These are phyloP conservation scores for Xylaria multiplex DNA, from an alignment of 2,329 filamentous ascomycete genomes.

Conservation along the genomic window DNA sequence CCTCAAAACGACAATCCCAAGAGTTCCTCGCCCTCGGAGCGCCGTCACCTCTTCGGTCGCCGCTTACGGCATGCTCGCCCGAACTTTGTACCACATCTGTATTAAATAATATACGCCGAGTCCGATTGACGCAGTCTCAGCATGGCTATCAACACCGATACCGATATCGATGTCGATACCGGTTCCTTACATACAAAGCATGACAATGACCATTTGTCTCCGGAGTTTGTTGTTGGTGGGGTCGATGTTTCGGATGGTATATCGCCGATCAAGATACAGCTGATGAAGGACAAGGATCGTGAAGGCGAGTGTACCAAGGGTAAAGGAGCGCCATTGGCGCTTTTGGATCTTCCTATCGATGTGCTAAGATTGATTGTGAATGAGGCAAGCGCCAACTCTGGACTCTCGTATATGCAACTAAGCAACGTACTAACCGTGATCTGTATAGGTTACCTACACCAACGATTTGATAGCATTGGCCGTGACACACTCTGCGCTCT, in stretches of 20 bases:
- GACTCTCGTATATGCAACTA: neutral
- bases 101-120: neutral
- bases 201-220: constrained; percentile 31
- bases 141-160: constrained; percentile 39
- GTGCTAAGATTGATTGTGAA: constrained; percentile 81
- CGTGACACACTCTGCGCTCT: constrained; percentile 79
- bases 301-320: constrained; percentile 72
- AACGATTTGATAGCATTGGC: constrained; percentile 84
- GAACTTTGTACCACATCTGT: neutral
- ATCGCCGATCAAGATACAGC: constrained; percentile 50
- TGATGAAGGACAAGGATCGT: constrained; percentile 69
- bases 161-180: constrained; percentile 34
- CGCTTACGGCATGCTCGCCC: neutral
- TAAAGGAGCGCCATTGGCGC: constrained; percentile 66
- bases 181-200: constrained; percentile 36
- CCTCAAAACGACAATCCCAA: neutral
- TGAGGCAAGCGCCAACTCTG: constrained; percentile 65
- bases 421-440: constrained; percentile 24
- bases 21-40: neutral
- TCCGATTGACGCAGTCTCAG: constrained; percentile 17
- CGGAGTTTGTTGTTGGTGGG: constrained; percentile 39
- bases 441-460: constrained; percentile 74
- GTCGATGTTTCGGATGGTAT: constrained; percentile 36
- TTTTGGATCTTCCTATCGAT: constrained; percentile 82
- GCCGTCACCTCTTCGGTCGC: neutral